Evolutionary conservation across 352 stramenopile genomes (phyloP), one percentile per base, ranked within the genome.

Genomic region (Blastocystis sp.): DNA sequence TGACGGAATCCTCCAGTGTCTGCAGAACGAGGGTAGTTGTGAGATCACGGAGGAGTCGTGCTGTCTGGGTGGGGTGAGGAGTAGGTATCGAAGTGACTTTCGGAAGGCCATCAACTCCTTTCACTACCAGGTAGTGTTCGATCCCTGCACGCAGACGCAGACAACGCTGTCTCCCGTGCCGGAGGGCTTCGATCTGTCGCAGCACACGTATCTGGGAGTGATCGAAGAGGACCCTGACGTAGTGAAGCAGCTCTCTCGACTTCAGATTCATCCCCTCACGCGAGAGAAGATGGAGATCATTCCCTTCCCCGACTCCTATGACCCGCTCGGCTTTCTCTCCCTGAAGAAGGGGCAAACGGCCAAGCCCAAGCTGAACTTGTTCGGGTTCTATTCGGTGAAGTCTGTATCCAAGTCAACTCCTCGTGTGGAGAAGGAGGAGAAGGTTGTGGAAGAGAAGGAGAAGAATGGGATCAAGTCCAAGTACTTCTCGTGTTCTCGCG

Each of bases 61-160:
- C 9, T 6, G 40, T 4, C n/a, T 21, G 40, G 38, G 61, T 45
- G 68, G 14, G 14, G 48, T 57, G 48, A 57, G 6, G 48, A 17
- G 48, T 57, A 57, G 48, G 14, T 57, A 57, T 57, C 48, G 48
- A 17, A 17, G 6, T 14, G 78, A 48, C 0, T 17, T 95, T 0
- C 89, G 90, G 3, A 45, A 87, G 0, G 89, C 93, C 3, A 91
- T 95, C 64, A 87, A 95, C 45, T 95, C 93, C 0, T 96, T 95
- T 89, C 92, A 92, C 0, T 93, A 96, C 69, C 93, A 96, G 40
- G 91, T 95, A 14, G 92, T 96, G 3, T 96, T 93, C 78, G 92
- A 95, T 89, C 93, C 93, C 45, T 90, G 90, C 21, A 90, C 93
- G 80, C 76, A 92, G 48, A 57, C 48, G 48, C 48, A 57, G 48